Base-by-base conservation (phyloP, 768 basidiomycete genomes). In the Termitomyces sp. region DNA sequence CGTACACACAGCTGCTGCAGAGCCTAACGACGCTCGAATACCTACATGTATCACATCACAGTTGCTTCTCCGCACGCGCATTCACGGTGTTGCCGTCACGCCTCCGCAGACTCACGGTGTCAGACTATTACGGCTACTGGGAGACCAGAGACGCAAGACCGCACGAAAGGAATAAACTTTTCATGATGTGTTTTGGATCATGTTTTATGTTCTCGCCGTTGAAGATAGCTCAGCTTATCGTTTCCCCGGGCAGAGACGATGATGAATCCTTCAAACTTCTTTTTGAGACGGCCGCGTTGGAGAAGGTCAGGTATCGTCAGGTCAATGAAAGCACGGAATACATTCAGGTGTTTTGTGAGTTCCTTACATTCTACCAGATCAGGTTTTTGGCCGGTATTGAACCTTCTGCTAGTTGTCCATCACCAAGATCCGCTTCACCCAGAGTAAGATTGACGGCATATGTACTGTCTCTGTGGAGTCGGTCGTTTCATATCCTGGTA, bases 31-130 rank as follows among this genome's bases (percentile, higher is more conserved):
- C 50, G 50, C 58, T 70, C 14, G 56, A 67, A 50, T 53, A 63
- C 40, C 50, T 70, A 19, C 68, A 70, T 47, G 58, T 70, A 17
- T 67, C 66, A 17, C 64, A 70, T 43, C 69, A 70, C 50, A 62
- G 57, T 17, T 59, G 54, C 15, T 68, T 70, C 28, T 60, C 61
- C 11, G 33, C 60, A 1, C 45, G 33, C 7, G 69, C 69, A 1
- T 68, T 70, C 49, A 15, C 53, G n/a, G 54, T 60, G 31, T 57
- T 70, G 21, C 69, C 69, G 4, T 41, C 62, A 6, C 53, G 50
- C 1, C 58, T 70, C 14, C 28, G 31, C 14, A 59, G 47, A 42
- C 61, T 70, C 19, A 62, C 55, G 1, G 56, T 55, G 40, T 64
- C 68, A 15, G 61, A 62, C 31, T 70, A 65, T 45, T 66, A 68